phyloP scores from a whole-genome alignment of 352 stramenopile species.

The Globisporangium middletonii region DNA sequence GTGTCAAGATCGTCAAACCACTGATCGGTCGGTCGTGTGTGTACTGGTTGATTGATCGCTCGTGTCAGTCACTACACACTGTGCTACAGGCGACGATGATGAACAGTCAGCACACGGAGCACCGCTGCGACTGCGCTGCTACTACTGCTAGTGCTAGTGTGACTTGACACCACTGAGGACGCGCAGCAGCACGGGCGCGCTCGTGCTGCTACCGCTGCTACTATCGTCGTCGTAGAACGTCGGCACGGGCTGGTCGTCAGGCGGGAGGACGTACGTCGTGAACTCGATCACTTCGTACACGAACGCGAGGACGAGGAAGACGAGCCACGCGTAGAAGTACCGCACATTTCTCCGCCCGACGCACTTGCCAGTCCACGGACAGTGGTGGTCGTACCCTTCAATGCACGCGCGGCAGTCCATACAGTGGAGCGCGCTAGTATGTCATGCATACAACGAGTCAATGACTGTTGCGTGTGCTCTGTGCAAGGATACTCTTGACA shows the following conservation, averaged over 20 bases:
- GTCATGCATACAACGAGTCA: slow-evolving; percentile 6
- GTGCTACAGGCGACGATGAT: too few species aligned
- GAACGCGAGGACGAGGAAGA: slow-evolving; percentile 81
- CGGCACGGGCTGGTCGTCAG: slow-evolving; percentile 27
- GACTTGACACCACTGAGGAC: too few species aligned
- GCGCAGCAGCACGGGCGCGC: too few species aligned
- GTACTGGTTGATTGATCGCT: too few species aligned
- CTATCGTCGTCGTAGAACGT: slow-evolving; percentile 12
- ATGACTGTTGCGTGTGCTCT: not conserved
- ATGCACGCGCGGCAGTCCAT: slow-evolving; percentile 87
- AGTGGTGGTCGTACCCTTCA: slow-evolving; percentile 89
- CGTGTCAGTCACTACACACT: too few species aligned
- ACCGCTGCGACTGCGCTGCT: too few species aligned
- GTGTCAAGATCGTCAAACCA: too few species aligned
- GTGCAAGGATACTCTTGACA: not conserved
- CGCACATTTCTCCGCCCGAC: slow-evolving; percentile 74
- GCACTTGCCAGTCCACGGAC: slow-evolving; percentile 91
- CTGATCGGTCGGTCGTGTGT: too few species aligned
- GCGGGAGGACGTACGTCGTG: slow-evolving; percentile 76
- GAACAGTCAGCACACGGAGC: too few species aligned
- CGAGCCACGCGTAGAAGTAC: slow-evolving; percentile 82
- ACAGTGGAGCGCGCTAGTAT: slow-evolving; percentile 65
- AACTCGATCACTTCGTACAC: slow-evolving; percentile 88
- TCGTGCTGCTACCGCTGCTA: too few species aligned
- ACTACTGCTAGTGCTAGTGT: too few species aligned